Evolutionary conservation across 345 rosid genomes (phyloP).

Genomic region (Tarenaya hassleriana): DNA sequence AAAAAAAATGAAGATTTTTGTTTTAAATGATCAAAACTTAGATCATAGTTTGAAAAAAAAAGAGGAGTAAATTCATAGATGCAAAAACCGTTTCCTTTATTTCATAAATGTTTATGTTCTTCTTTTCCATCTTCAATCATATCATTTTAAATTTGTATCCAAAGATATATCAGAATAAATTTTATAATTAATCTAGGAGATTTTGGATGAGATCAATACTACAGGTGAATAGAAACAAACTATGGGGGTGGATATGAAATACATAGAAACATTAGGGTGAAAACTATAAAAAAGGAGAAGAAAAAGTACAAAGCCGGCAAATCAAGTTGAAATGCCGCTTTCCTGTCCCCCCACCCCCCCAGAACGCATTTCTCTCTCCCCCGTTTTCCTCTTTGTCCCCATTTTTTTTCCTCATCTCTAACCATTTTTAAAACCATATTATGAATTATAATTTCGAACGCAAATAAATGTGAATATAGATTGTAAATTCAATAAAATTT

Average conservation of each 20-base stretch:
- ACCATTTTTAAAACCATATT: background rate
- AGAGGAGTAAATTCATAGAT: too few relatives aligned
- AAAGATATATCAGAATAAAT: background rate
- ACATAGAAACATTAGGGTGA: background rate
- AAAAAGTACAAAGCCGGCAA: conserved; percentile 35
- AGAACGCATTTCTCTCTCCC: conserved; percentile 17
- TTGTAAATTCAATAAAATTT: too few relatives aligned
- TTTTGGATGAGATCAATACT: background rate
- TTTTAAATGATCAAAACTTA: background rate
- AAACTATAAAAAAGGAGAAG: background rate
- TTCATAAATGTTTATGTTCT: too few relatives aligned
- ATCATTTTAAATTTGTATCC: too few relatives aligned
- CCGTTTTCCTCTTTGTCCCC: conserved; percentile 24
- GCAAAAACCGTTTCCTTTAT: too few relatives aligned
- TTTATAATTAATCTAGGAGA: background rate
- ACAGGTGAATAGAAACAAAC: background rate
- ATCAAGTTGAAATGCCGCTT: conserved; percentile 39
- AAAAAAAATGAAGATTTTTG: background rate
- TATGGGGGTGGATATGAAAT: background rate
- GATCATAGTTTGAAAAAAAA: background rate
- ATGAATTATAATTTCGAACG: background rate
- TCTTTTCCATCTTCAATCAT: too few relatives aligned
- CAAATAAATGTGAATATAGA: too few relatives aligned
- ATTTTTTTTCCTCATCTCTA: background rate
- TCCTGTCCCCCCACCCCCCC: conserved; percentile 41